Base-by-base conservation (phyloP, 176 grass and related monocot species). In the Cocos nucifera region DNA sequence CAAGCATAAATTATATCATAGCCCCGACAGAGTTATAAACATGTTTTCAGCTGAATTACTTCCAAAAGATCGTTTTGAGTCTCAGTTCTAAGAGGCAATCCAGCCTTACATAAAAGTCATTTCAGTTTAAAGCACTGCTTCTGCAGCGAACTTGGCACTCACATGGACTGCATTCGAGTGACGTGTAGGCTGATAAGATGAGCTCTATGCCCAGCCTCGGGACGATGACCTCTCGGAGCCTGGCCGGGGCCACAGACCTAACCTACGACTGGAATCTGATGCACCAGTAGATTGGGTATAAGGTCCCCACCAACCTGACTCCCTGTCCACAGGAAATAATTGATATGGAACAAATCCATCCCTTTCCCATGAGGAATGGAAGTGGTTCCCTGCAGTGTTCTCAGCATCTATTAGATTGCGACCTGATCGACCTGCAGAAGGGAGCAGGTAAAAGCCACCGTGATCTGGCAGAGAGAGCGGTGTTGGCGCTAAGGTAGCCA, bases 351-450 rank as follows among this genome's bases (percentile, higher is more conserved):
- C 74, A 0, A 90, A 87, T 18, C 72, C 72, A 20, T 96, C 86
- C 3, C 78, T 76, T 55, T 96, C 92, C 87, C 92, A 90, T 17
- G 35, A 44, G 3, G 83, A 71, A 25, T 85, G 87, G 81, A 85
- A 84, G 71, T 64, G 74, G 68, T 52, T 85, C 60, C 80, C 80
- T 70, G 78, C 78, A 22, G 56, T 57, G 1, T 85, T 84, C 22
- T 96, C 92, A 5, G 81, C 69, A 49, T 87, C 78, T 64, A 83
- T 57, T 3, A 71, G 65, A 64, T 53, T 80, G 65, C 71, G 83
- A 56, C 78, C 80, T 4, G 82, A 89, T 15, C 82, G 78, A 32
- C 73, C 67, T 0, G 92, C 8, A 44, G 35, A 44, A 44, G 35
- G 81, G 51, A 87, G 80, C 23, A 90, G 51, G 75, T 78, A 78